A percentile compares a stretch with the other conserved stretches of the same genome.
Evolutionary conservation across 495 filamentous ascomycete species (phyloP).

Genomic region (Pseudevernia furfuracea): DNA sequence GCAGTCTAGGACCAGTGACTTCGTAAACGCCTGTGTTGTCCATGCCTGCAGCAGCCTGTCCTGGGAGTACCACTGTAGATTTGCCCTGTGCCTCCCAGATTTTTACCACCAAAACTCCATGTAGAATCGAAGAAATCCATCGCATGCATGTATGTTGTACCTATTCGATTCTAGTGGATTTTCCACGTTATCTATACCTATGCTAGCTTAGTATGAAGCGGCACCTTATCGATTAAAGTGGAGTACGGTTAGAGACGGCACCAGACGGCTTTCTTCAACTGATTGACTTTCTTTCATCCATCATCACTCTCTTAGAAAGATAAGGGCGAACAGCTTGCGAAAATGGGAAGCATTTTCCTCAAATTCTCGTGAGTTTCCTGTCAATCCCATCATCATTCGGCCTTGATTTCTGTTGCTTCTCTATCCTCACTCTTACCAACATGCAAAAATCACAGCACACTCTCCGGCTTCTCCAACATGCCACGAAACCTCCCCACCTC

Average conservation of each 20-base stretch:
- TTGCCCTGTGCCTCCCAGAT: too few relatives aligned
- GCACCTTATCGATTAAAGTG: background rate
- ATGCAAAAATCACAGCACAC: slow-evolving; percentile 11
- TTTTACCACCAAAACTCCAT: too few relatives aligned
- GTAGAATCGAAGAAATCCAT: too few relatives aligned
- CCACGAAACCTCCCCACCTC: background rate
- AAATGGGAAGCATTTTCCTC: background rate
- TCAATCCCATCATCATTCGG: background rate
- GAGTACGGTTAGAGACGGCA: background rate
- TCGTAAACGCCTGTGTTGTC: too few relatives aligned
- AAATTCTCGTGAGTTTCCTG: background rate
- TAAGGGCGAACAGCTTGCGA: background rate
- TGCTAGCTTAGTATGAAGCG: too few relatives aligned
- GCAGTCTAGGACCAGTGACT: too few relatives aligned
- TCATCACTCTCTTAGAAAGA: background rate
- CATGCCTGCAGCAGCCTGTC: too few relatives aligned
- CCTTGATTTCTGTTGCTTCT: background rate
- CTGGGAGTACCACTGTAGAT: too few relatives aligned
- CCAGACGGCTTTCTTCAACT: background rate
- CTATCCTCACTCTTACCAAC: background rate
- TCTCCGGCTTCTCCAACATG: slow-evolving; percentile 1
- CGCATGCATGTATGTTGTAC: too few relatives aligned
- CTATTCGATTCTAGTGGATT: too few relatives aligned
- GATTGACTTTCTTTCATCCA: background rate
- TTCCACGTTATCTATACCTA: too few relatives aligned